Conservation (phyloP, 345 rosid genomes). For the Aegle marmelos region DNA sequence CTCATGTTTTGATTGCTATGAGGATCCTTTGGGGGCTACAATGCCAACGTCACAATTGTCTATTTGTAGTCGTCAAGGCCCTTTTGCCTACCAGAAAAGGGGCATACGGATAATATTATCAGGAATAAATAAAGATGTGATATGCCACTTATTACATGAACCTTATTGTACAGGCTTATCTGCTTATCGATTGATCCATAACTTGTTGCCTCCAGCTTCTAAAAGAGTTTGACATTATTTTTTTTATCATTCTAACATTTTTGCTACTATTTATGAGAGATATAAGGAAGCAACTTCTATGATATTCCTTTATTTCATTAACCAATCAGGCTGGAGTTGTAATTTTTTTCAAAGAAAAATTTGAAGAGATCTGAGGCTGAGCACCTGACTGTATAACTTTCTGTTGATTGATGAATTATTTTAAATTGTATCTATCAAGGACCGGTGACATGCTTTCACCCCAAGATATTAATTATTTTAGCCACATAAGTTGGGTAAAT, state of each 20-base stretch:
- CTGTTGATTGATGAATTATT: neutral
- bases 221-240: neutral
- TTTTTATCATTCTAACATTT: neutral
- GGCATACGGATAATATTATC: neutral
- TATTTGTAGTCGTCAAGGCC: neutral
- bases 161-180: neutral
- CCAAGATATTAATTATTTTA: neutral
- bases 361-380: neutral
- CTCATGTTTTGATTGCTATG: neutral
- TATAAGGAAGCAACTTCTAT: neutral
- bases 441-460: neutral
- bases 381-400: neutral
- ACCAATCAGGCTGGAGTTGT: neutral
- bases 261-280: neutral
- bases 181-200: neutral
- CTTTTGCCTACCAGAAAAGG: neutral
- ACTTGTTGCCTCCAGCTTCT: neutral
- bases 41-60: neutral
- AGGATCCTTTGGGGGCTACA: neutral
- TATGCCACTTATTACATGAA: neutral
- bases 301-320: too few relatives aligned
- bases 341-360: neutral
- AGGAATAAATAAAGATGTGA: neutral
- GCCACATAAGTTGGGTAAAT: neutral
- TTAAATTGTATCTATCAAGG: neutral